Evolutionary conservation across 768 basidiomycete genomes (phyloP).

Genomic region (Clitopilus passeckerianus): DNA sequence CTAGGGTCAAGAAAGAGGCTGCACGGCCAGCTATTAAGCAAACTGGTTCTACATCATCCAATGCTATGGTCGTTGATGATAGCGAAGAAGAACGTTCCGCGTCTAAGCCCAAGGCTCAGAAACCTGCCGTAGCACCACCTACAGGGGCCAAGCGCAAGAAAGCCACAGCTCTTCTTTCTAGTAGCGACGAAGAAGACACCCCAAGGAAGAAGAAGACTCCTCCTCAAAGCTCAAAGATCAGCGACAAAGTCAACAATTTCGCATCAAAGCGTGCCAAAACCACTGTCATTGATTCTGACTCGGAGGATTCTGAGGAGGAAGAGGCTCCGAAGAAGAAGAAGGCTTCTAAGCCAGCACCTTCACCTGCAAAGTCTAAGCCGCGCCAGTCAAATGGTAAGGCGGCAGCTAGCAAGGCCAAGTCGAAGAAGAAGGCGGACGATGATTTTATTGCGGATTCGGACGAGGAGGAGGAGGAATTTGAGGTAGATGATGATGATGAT

Average conservation of each 20-base stretch:
- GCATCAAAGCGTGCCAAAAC: not conserved
- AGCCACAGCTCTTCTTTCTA: slow-evolving; percentile 22
- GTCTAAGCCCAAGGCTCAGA: slow-evolving; percentile 4
- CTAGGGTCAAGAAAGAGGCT: not conserved
- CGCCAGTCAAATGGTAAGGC: slow-evolving; percentile 14
- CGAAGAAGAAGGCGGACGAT: slow-evolving; percentile 17
- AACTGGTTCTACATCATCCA: not conserved
- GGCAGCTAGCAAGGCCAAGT: slow-evolving; percentile 15
- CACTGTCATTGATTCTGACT: slow-evolving; percentile 10
- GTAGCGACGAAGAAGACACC: slow-evolving; percentile 34
- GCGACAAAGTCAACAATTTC: slow-evolving; percentile 1
- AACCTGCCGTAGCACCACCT: not conserved
- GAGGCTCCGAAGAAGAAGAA: slow-evolving; percentile 3
- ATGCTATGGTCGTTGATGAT: slow-evolving; percentile 7
- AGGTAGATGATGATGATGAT: slow-evolving; percentile 9
- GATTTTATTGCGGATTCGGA: slow-evolving; percentile 17
- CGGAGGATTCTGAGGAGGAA: slow-evolving; percentile 12
- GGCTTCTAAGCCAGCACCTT: slow-evolving; percentile 9
- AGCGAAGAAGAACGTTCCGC: slow-evolving; percentile 16
- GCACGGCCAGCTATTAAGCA: not conserved
- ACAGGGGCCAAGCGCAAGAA: slow-evolving; percentile 24
- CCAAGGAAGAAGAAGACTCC: slow-evolving; percentile 17
- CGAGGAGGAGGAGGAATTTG: slow-evolving; percentile 7
- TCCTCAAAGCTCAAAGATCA: not conserved
- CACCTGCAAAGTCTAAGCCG: not conserved